Evolutionary conservation across 306 rosid genomes (phyloP), one percentile per base, ranked within the genome.

Genomic region (Pyrus pyrifolia): DNA sequence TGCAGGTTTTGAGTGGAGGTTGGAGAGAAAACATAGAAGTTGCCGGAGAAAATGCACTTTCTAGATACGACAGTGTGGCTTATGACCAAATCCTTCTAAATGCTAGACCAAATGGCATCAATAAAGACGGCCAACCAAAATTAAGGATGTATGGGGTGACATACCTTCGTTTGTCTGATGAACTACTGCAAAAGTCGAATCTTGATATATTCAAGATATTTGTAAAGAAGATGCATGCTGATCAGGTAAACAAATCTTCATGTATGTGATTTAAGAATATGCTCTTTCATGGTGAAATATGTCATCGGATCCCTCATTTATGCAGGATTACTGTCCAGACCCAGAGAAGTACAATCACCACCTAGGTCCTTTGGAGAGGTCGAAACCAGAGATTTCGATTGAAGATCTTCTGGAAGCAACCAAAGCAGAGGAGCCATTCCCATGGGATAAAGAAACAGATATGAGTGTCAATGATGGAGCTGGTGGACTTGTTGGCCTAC

Each of bases 31-130:
- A 80, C n/a, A 74, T 89, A 46, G 88, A 87, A 79, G 96, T 91
- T 81, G 98, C 97, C 5, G 98, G 98, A 29, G 97, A 93, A 86
- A 93, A 93, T 83, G 97, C 98, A 74, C 97, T 93, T 74, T 22
- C 88, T 25, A 86, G 96, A 82, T 89, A 87, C 68, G 98, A 83
- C 57, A 52, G 70, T 57, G 79, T 73, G 70, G 92, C 83, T 76
- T 89, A 89, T 71, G 85, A 94, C 80, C 97, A 91, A 83, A 91
- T 93, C 84, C 85, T 91, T 82, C 59, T 93, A 75, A 93, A 93
- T 67, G 97, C 96, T 53, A 88, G 98, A 80, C 97, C 98, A 76
- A 89, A 88, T 64, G 97, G 91, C 62, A 71, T 88, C 67, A 83
- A 74, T 83, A 84, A 19, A 84, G 65, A 76, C 1, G 89, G 90